A percentile compares a stretch with the other conserved stretches of the same genome.
These are phyloP conservation scores for Coemansia sp. DNA, from an alignment of 192 early-diverging fungal species.

Conservation along the genomic window DNA sequence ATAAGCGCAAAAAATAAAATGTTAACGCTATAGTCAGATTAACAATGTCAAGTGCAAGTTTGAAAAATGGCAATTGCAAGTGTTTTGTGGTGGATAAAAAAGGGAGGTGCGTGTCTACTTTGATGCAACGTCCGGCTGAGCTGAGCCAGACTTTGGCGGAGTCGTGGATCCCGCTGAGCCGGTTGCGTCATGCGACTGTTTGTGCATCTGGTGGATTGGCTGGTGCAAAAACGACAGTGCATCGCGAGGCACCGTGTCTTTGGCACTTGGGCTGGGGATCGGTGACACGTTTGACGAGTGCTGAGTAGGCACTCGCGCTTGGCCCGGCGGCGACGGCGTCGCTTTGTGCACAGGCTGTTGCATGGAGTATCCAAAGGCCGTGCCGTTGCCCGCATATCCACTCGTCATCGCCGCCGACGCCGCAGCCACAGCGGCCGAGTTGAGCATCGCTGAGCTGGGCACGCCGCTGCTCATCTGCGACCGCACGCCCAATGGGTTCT, in stretches of 20 bases:
- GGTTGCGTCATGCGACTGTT: constrained; percentile 26
- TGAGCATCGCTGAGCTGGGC: constrained; percentile 13
- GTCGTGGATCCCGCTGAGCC: constrained; percentile 23
- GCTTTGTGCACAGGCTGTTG: constrained; percentile 18
- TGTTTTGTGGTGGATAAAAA: too few relatives aligned
- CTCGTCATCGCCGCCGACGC: constrained; percentile 17
- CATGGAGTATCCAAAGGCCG: constrained; percentile 36
- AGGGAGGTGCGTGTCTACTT: constrained; percentile 9
- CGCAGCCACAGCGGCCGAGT: constrained; percentile 23
- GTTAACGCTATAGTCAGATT: too few relatives aligned
- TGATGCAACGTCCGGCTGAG: constrained; percentile 35
- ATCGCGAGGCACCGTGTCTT: constrained; percentile 36
- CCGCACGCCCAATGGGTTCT: constrained; percentile 94
- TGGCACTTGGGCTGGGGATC: constrained; percentile 39
- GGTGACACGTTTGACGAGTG: constrained; percentile 40
- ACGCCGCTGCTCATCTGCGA: constrained; percentile 34
- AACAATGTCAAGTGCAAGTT: too few relatives aligned
- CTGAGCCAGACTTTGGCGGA: constrained; percentile 14
- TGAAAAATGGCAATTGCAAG: too few relatives aligned
- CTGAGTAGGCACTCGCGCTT: constrained; percentile 11
- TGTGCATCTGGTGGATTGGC: constrained; percentile 51
- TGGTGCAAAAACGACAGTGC: constrained; percentile 54
- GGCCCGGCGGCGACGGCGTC: constrained; percentile 42
- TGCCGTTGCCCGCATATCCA: constrained; percentile 20
- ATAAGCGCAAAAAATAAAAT: too few relatives aligned